A percentile compares a stretch with the other conserved stretches of the same genome.
Evolutionary conservation across 352 stramenopile genomes (phyloP).

Genomic region (Phytophthora capsici): DNA sequence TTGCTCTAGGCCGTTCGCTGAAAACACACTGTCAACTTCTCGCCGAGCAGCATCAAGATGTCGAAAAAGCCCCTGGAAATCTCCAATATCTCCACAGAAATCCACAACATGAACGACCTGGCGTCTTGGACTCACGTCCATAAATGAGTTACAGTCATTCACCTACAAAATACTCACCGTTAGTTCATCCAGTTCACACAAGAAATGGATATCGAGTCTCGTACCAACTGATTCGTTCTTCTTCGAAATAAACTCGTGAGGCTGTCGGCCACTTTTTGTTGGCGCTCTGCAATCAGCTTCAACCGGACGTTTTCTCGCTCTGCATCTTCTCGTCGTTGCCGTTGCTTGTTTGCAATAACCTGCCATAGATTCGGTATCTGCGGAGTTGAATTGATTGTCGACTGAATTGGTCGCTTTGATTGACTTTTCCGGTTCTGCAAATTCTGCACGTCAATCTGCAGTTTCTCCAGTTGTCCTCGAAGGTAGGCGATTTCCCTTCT

Average conservation of each 20-base stretch:
- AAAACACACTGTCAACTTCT: slow-evolving; percentile 30
- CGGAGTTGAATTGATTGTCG: too few relatives aligned
- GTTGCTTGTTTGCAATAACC: too few relatives aligned
- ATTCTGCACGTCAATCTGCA: slow-evolving; percentile 28
- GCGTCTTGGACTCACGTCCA: neutral
- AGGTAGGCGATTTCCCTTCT: slow-evolving; percentile 39
- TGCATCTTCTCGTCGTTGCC: too few relatives aligned
- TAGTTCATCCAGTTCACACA: too few relatives aligned
- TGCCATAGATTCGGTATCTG: too few relatives aligned
- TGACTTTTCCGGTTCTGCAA: slow-evolving; percentile 1
- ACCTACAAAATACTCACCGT: too few relatives aligned
- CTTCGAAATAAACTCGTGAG: slow-evolving; percentile 10
- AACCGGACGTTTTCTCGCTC: slow-evolving; percentile 15
- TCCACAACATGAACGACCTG: neutral
- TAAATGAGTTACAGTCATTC: neutral
- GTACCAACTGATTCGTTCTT: slow-evolving; percentile 11
- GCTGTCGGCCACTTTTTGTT: slow-evolving; percentile 8
- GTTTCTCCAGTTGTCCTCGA: slow-evolving; percentile 25
- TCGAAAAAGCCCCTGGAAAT: slow-evolving; percentile 15
- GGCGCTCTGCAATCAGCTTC: slow-evolving; percentile 35
- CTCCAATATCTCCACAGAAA: slow-evolving; percentile 8
- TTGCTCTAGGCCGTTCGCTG: neutral
- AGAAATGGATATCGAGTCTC: neutral
- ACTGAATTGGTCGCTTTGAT: too few relatives aligned
- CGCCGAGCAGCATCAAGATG: slow-evolving; percentile 15